Evolutionary conservation across 1,139 yeast genomes (phyloP).

Genomic region (Pichia cactophila): DNA sequence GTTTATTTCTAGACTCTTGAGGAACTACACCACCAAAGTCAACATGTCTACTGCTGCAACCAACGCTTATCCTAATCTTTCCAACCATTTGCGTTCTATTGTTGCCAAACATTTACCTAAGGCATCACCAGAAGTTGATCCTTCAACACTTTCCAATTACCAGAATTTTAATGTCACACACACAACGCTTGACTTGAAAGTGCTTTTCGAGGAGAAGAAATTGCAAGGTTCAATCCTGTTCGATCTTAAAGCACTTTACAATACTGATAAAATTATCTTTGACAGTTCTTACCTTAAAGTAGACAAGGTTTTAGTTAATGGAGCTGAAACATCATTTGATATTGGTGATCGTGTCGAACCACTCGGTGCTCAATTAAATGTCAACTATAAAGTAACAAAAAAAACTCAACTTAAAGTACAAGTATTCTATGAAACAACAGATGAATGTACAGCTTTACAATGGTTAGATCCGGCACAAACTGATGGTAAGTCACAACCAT

Average conservation of each 20-base stretch:
- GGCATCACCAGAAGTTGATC: constrained; percentile 54
- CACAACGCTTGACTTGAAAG: constrained; percentile 46
- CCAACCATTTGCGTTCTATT: constrained; percentile 20
- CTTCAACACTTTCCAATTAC: constrained; percentile 74
- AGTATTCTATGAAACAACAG: constrained; percentile 60
- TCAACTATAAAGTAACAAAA: constrained; percentile 24
- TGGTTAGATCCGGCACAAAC: constrained; percentile 75
- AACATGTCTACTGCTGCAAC: neutral
- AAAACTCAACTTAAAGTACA: constrained; percentile 29
- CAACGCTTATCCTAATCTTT: constrained; percentile 21
- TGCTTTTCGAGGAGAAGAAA: constrained; percentile 47
- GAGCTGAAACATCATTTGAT: constrained; percentile 28
- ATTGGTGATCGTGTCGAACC: constrained; percentile 49
- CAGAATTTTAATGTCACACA: constrained; percentile 40
- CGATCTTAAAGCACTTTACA: constrained; percentile 30
- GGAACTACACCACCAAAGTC: neutral
- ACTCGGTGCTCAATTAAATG: constrained; percentile 56
- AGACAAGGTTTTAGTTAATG: constrained; percentile 40
- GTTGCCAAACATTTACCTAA: constrained; percentile 33
- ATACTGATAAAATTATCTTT: constrained; percentile 37
- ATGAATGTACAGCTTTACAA: constrained; percentile 75
- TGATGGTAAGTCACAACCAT: constrained; percentile 65
- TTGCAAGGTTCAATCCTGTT: constrained; percentile 53
- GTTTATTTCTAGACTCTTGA: neutral
- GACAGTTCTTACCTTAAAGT: constrained; percentile 66